Evolutionary conservation across 2,329 filamentous ascomycete genomes (phyloP).

Genomic region (Calonectria naviculata): DNA sequence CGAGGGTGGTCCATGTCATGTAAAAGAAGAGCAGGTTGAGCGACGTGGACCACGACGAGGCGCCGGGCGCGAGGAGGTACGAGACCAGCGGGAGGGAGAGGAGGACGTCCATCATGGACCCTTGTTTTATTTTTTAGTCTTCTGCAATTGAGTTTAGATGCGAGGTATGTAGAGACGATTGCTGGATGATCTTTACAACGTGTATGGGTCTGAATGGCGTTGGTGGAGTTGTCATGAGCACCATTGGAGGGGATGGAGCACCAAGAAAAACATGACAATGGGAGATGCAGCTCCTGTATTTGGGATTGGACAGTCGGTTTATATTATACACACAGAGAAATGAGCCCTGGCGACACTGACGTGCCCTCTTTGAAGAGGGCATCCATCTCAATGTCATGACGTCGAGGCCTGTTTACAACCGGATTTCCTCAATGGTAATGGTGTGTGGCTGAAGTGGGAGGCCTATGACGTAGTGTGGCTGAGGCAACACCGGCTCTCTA

Average conservation of each 20-base stretch:
- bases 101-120: constrained; percentile 68
- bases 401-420: constrained; percentile 2
- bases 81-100: constrained; percentile 79
- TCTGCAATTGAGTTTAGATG: not conserved
- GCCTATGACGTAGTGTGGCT: not conserved
- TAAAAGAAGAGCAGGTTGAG: constrained; percentile 91
- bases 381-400: constrained; percentile 8
- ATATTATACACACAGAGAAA: not conserved
- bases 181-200: not conserved
- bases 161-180: not conserved
- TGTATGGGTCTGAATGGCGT: not conserved
- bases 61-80: constrained; percentile 70
- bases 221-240: not conserved
- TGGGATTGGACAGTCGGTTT: not conserved
- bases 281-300: not conserved
- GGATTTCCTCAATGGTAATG: not conserved
- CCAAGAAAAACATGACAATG: not conserved
- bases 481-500: too few relatives aligned
- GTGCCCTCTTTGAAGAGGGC: not conserved
- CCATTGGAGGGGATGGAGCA: not conserved
- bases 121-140: not conserved
- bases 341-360: too few relatives aligned
- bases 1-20: constrained; percentile 87
- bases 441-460: not conserved
- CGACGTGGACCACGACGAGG: constrained; percentile 79